Percentiles rank a stretch among this genome's conserved stretches.
Conservation (phyloP, 78 protist genomes). For the Guillardia theta region DNA sequence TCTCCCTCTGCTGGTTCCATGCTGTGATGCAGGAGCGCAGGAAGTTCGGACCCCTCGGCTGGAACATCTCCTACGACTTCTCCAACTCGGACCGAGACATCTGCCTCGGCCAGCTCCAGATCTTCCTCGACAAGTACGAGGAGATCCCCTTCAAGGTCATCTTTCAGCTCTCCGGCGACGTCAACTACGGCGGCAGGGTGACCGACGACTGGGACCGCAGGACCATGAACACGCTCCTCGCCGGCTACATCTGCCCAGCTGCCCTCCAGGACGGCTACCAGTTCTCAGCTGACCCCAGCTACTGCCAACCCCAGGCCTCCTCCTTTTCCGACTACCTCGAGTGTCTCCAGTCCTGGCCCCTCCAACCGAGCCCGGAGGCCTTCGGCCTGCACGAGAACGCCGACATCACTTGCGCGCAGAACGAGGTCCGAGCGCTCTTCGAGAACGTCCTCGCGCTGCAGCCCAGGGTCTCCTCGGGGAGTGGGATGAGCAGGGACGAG, state of each 20-base stretch:
- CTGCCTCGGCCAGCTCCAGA: slow-evolving; percentile 62
- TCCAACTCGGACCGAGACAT: slow-evolving; percentile 60
- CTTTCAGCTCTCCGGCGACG: slow-evolving; percentile 64
- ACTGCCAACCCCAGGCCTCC: background rate
- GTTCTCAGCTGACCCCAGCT: background rate
- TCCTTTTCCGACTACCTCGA: slow-evolving; percentile 2
- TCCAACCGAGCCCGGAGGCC: slow-evolving; percentile 73
- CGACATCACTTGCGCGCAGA: slow-evolving; percentile 72
- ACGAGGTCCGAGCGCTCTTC: slow-evolving; percentile 61
- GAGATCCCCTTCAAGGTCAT: slow-evolving; percentile 78
- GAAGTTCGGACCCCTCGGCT: slow-evolving; percentile 81
- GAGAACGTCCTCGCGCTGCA: slow-evolving; percentile 57
- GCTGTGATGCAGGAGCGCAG: slow-evolving; percentile 80
- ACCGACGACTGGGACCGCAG: slow-evolving; percentile 76
- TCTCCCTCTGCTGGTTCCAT: slow-evolving; percentile 80
- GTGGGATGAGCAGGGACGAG: slow-evolving; percentile 40
- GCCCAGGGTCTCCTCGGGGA: slow-evolving; percentile 46
- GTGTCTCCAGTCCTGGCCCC: slow-evolving; percentile 49
- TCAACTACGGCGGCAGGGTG: slow-evolving; percentile 93
- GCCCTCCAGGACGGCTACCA: background rate
- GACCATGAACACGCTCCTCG: background rate
- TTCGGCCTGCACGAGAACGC: slow-evolving; percentile 90
- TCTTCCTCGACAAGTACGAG: slow-evolving; percentile 69
- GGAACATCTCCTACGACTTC: slow-evolving; percentile 83
- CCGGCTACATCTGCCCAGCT: background rate